These are phyloP conservation scores for Parastagonospora avenae DNA, from an alignment of 2,329 filamentous ascomycete species.

Conservation along the genomic window DNA sequence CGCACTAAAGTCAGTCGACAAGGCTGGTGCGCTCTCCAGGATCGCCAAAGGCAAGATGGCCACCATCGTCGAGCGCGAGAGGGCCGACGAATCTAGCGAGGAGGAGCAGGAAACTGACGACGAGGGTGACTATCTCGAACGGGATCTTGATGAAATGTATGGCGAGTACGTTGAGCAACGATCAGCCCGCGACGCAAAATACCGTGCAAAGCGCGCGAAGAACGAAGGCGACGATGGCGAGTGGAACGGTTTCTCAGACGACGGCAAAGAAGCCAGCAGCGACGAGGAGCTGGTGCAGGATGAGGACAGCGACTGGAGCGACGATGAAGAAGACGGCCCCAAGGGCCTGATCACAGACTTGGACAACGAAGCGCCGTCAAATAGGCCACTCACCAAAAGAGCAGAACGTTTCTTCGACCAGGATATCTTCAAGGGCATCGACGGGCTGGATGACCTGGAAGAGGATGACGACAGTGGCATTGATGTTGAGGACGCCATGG, in stretches of 20 bases:
- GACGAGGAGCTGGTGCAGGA: slow-evolving; percentile 64
- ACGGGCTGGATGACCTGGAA: slow-evolving; percentile 66
- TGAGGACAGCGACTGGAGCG: slow-evolving; percentile 67
- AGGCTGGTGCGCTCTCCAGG: slow-evolving; percentile 70
- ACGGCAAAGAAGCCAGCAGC: slow-evolving; percentile 60
- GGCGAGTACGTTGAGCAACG: slow-evolving; percentile 81
- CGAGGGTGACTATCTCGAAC: slow-evolving; percentile 81
- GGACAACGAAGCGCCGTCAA: slow-evolving; percentile 57
- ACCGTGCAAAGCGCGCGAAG: slow-evolving; percentile 85
- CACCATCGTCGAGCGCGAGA: slow-evolving; percentile 61
- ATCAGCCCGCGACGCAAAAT: slow-evolving; percentile 81
- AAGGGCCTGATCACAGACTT: slow-evolving; percentile 67
- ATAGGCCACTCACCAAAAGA: slow-evolving; percentile 75
- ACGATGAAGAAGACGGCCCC: slow-evolving; percentile 58
- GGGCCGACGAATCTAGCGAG: slow-evolving; percentile 53
- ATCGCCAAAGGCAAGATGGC: slow-evolving; percentile 82
- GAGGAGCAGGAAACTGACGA: slow-evolving; percentile 67
- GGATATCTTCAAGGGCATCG: slow-evolving; percentile 88
- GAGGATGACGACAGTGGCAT: slow-evolving; percentile 49
- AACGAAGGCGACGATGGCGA: slow-evolving; percentile 75
- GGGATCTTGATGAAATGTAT: slow-evolving; percentile 87
- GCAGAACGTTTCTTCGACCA: slow-evolving; percentile 92
- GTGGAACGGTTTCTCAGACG: slow-evolving; percentile 85
- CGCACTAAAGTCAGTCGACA: slow-evolving; percentile 79
- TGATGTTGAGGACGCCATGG: slow-evolving; percentile 40